These are phyloP conservation scores for Hansenula sp. DNA, from an alignment of 1,139 yeast genomes.

Conservation along the genomic window DNA sequence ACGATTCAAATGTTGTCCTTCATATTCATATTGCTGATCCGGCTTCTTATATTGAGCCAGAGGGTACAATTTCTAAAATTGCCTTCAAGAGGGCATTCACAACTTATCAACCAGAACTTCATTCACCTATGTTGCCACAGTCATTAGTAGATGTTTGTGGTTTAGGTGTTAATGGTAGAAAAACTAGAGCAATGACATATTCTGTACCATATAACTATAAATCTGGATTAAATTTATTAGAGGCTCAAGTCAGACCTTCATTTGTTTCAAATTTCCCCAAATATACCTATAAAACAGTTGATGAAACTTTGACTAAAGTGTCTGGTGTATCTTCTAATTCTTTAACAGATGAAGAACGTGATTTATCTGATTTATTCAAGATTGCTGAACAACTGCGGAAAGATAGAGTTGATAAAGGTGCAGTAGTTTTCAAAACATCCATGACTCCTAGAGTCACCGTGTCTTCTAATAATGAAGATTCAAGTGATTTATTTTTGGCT, in stretches of 20 bases:
- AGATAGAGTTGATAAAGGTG: constrained; percentile 29
- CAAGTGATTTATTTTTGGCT: constrained; percentile 9
- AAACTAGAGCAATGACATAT: constrained; percentile 47
- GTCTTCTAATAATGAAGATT: constrained; percentile 12
- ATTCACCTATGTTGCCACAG: constrained; percentile 69
- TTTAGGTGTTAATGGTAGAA: constrained; percentile 43
- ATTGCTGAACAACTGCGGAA: constrained; percentile 31
- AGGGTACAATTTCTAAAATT: constrained; percentile 45
- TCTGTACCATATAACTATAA: constrained; percentile 33
- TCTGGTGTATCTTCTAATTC: neutral
- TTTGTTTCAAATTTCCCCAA: constrained; percentile 38
- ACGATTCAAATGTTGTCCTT: constrained; percentile 35
- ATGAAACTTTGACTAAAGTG: constrained; percentile 28
- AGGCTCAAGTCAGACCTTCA: constrained; percentile 33
- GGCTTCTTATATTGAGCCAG: constrained; percentile 49
- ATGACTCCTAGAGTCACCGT: constrained; percentile 19
- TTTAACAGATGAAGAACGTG: constrained; percentile 21
- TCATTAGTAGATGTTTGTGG: constrained; percentile 50
- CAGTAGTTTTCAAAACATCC: constrained; percentile 32
- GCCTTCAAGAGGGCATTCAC: constrained; percentile 67
- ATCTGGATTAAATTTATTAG: constrained; percentile 23
- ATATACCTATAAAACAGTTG: constrained; percentile 48
- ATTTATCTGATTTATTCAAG: constrained; percentile 30
- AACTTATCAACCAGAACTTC: constrained; percentile 67
- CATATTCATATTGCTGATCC: constrained; percentile 90